These are phyloP conservation scores for Debaryomyces nepalensis DNA, from an alignment of 1,139 yeast genomes.

Conservation along the genomic window DNA sequence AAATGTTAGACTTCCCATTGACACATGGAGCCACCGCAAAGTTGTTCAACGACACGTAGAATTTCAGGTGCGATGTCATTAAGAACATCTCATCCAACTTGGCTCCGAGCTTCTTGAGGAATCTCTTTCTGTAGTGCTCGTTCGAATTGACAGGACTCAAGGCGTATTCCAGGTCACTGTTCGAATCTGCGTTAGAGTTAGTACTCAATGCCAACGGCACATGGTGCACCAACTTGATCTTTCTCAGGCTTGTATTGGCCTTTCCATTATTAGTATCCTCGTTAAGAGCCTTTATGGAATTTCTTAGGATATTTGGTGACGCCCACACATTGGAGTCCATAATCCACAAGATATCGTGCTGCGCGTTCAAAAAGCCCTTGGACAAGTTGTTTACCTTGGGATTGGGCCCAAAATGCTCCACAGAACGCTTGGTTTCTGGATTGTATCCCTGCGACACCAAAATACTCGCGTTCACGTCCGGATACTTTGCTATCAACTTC, in stretches of 20 bases:
- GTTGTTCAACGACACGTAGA: slow-evolving; percentile 77
- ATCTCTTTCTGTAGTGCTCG: slow-evolving; percentile 16
- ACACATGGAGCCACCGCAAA: slow-evolving; percentile 88
- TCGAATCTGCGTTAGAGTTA: slow-evolving; percentile 15
- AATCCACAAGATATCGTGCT: slow-evolving; percentile 82
- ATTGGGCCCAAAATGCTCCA: slow-evolving; percentile 75
- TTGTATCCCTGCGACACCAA: slow-evolving; percentile 50
- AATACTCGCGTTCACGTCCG: slow-evolving; percentile 61
- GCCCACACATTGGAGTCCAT: slow-evolving; percentile 90
- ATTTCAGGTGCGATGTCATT: slow-evolving; percentile 82
- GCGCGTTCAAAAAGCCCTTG: slow-evolving; percentile 72
- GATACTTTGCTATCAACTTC: slow-evolving; percentile 55
- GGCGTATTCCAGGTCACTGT: slow-evolving; percentile 26
- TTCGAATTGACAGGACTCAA: slow-evolving; percentile 22
- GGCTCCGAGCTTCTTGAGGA: slow-evolving; percentile 57
- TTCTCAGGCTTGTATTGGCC: slow-evolving; percentile 30
- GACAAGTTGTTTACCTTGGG: slow-evolving; percentile 88
- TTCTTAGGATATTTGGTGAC: slow-evolving; percentile 61
- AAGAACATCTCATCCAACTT: slow-evolving; percentile 84
- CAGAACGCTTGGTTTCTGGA: slow-evolving; percentile 25
- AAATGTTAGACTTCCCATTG: slow-evolving; percentile 88
- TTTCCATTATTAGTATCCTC: slow-evolving; percentile 54
- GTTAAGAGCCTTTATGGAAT: slow-evolving; percentile 64
- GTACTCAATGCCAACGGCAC: slow-evolving; percentile 66
- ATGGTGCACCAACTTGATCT: slow-evolving; percentile 79